A percentile compares a stretch with the other conserved stretches of the same genome.
phyloP scores from a whole-genome alignment of 148 eudicot species.

The Persicaria maculosa region DNA sequence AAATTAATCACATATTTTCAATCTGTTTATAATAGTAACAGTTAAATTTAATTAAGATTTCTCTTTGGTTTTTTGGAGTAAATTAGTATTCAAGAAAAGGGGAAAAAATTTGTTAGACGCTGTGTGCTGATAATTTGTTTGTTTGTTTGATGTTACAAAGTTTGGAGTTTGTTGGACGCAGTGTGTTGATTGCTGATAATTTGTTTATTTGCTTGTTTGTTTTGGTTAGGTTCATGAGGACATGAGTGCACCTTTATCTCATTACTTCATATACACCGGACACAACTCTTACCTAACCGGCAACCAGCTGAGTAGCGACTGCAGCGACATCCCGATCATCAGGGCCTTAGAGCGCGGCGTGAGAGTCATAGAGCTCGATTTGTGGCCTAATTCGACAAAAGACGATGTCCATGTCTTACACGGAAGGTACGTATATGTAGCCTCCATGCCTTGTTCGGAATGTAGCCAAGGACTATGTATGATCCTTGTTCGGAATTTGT shows the following conservation, averaged over 20 bases:
- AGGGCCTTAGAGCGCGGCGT: constrained; percentile 52
- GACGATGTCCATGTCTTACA: constrained; percentile 51
- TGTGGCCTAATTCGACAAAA: constrained; percentile 67
- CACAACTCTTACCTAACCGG: constrained; percentile 80
- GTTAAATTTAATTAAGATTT: no score
- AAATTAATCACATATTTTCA: not conserved
- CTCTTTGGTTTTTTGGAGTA: no score
- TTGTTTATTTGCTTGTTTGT: not conserved
- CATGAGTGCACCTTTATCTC: constrained; percentile 63
- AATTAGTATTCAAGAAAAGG: no score
- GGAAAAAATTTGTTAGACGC: no score
- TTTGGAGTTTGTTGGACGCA: no score
- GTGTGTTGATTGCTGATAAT: no score
- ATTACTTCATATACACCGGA: constrained; percentile 71
- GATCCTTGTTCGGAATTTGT: not conserved
- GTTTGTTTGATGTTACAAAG: no score
- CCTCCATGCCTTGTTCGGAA: not conserved
- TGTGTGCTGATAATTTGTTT: no score
- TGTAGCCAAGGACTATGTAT: not conserved
- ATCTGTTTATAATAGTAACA: no score
- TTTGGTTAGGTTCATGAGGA: constrained; percentile 48
- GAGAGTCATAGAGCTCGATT: constrained; percentile 61
- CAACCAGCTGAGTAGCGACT: constrained; percentile 59
- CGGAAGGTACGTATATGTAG: constrained; percentile 53
- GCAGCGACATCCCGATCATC: constrained; percentile 56